These are phyloP conservation scores for Solanum neorickii DNA, from an alignment of 257 asterid species.

Conservation along the genomic window DNA sequence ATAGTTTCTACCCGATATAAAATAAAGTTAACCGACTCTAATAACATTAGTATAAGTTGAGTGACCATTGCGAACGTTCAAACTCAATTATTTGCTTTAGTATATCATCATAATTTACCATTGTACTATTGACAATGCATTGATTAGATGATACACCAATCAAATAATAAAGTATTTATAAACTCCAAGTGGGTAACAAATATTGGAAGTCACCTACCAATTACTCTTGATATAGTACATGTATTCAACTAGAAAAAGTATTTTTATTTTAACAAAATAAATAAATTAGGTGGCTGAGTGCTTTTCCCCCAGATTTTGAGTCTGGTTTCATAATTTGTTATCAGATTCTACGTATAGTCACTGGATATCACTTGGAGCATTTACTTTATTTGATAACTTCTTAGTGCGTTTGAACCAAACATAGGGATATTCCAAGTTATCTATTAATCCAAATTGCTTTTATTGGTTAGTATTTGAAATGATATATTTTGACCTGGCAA, in stretches of 20 bases:
- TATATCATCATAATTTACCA: neutral
- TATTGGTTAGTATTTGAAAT: neutral
- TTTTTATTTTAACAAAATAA: neutral
- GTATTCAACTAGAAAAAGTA: neutral
- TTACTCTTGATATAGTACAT: neutral
- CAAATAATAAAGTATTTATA: neutral
- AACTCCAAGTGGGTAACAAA: neutral
- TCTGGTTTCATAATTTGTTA: neutral
- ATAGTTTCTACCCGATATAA: neutral
- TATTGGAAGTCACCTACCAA: slow-evolving; percentile 5
- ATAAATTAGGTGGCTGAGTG: neutral
- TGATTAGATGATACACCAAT: neutral
- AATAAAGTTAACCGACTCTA: neutral
- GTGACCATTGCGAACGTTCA: neutral
- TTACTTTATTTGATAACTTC: neutral
- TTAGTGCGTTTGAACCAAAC: slow-evolving; percentile 11
- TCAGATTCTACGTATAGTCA: neutral
- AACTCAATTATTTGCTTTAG: neutral
- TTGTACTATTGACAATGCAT: neutral
- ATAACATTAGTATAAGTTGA: neutral
- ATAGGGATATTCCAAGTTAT: neutral
- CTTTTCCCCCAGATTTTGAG: neutral
- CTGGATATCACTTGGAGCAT: neutral
- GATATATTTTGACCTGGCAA: neutral
- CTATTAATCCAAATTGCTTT: neutral